Percentiles rank a stretch among this genome's conserved stretches.
Conservation (phyloP, 2,329 filamentous ascomycete species). For the Tolypocladium ovalisporum region DNA sequence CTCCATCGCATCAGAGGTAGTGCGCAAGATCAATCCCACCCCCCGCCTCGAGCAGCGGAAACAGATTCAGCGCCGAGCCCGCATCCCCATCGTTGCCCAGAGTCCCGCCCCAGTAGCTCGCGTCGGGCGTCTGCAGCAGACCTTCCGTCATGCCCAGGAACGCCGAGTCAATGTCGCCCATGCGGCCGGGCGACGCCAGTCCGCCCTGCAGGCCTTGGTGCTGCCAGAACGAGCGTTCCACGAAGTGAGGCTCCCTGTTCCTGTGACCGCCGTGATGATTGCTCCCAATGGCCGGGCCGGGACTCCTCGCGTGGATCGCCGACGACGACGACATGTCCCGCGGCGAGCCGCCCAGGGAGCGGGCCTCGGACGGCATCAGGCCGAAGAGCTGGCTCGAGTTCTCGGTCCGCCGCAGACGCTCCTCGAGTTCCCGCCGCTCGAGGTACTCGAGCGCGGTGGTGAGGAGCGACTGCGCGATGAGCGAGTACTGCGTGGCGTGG, state of each 20-base stretch:
- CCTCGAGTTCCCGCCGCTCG: conserved; percentile 34
- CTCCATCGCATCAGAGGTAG: conserved; percentile 14
- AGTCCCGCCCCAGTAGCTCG: conserved; percentile 25
- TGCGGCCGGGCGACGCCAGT: conserved; percentile 15
- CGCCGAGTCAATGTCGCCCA: conserved; percentile 25
- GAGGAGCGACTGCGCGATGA: conserved; percentile 40
- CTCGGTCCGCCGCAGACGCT: conserved; percentile 35
- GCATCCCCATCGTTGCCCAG: conserved; percentile 29
- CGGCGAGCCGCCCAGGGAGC: not conserved
- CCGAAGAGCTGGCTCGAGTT: conserved; percentile 42
- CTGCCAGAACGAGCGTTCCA: not conserved
- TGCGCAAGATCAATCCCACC: conserved; percentile 41
- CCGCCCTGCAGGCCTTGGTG: conserved; percentile 6
- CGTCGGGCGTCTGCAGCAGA: conserved; percentile 29
- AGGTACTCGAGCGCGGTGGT: conserved; percentile 33
- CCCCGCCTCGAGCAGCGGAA: conserved; percentile 37
- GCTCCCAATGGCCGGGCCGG: not conserved
- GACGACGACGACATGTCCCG: not conserved
- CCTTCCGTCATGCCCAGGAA: conserved; percentile 26
- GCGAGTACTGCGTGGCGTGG: conserved; percentile 40
- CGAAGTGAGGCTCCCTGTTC: not conserved
- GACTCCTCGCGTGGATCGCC: conserved; percentile 5
- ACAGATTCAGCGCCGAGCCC: conserved; percentile 35
- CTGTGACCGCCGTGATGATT: not conserved
- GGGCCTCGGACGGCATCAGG: conserved; percentile 22